phyloP scores from a whole-genome alignment of 225 moss, liverwort and hornwort genomes.

The Lunularia cruciata region DNA sequence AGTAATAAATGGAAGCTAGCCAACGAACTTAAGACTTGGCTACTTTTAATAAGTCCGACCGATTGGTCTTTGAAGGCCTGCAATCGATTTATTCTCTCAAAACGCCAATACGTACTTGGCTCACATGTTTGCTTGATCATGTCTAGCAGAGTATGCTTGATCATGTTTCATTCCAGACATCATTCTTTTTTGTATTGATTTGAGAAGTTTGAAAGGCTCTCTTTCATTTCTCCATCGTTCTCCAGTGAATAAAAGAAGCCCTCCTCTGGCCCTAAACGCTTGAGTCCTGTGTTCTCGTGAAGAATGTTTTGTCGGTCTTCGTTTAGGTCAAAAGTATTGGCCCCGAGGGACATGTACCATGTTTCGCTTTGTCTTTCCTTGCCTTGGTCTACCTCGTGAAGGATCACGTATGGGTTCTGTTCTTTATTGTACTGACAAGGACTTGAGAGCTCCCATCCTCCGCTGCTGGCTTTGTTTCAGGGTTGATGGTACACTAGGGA shows the following conservation, averaged over 20 bases:
- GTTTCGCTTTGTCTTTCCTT: not conserved
- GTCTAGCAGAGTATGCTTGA: constrained; percentile 18
- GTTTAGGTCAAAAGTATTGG: not conserved
- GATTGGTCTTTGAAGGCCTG: constrained; percentile 24
- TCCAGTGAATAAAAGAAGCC: constrained; percentile 27
- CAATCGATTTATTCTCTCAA: constrained; percentile 4
- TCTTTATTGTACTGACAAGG: too few species aligned
- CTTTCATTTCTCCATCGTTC: constrained; percentile 34
- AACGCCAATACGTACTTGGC: constrained; percentile 8
- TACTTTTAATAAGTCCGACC: constrained; percentile 28
- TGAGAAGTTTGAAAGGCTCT: constrained; percentile 20
- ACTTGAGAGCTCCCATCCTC: too few species aligned
- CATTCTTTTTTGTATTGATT: constrained; percentile 30
- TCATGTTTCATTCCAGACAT: constrained; percentile 21
- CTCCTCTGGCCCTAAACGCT: constrained; percentile 5
- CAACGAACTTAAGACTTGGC: constrained; percentile 42
- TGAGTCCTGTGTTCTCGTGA: too few species aligned
- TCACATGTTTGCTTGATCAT: constrained; percentile 21
- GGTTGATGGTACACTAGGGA: too few species aligned
- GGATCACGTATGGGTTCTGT: too few species aligned
- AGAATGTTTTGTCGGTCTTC: not conserved
- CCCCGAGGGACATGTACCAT: not conserved
- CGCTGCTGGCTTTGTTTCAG: too few species aligned
- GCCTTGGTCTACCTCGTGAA: not conserved
- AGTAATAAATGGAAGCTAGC: constrained; percentile 36